A percentile compares a stretch with the other conserved stretches of the same genome.
These are phyloP conservation scores for Neopestalotiopsis clavispora DNA, from an alignment of 2,329 filamentous ascomycete genomes.

Conservation along the genomic window DNA sequence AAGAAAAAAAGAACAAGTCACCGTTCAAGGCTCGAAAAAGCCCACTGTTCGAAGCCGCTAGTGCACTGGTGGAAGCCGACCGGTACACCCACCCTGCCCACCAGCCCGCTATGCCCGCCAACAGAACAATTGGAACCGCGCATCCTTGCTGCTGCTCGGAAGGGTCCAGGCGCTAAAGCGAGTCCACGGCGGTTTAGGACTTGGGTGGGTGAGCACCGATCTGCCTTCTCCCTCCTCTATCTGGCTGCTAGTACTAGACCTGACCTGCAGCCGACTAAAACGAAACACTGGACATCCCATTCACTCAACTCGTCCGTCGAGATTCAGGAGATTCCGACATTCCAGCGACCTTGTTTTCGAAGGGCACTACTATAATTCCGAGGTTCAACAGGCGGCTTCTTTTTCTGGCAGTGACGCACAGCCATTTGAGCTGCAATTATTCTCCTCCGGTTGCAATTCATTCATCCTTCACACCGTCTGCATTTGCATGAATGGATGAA, in stretches of 20 bases:
- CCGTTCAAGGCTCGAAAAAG: background rate
- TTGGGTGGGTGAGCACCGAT: background rate
- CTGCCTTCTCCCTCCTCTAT: background rate
- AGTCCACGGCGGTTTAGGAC: background rate
- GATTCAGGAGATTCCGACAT: background rate
- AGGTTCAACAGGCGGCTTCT: background rate
- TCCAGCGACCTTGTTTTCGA: background rate
- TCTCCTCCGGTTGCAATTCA: background rate
- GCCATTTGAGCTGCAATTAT: background rate
- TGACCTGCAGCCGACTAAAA: background rate
- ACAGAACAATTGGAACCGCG: background rate
- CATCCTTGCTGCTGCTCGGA: slow-evolving; percentile 12
- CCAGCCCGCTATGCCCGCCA: background rate
- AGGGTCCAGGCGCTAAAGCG: slow-evolving; percentile 13
- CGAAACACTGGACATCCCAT: background rate
- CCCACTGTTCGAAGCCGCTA: background rate
- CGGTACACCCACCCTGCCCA: background rate
- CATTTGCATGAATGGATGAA: slow-evolving; percentile 7
- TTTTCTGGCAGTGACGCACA: background rate
- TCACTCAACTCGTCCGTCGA: background rate
- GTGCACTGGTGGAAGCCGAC: background rate
- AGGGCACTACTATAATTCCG: background rate
- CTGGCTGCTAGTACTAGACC: background rate
- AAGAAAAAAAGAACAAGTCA: background rate
- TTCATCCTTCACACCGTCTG: background rate